phyloP scores from a whole-genome alignment of 345 rosid genomes.

The Theobroma cacao region DNA sequence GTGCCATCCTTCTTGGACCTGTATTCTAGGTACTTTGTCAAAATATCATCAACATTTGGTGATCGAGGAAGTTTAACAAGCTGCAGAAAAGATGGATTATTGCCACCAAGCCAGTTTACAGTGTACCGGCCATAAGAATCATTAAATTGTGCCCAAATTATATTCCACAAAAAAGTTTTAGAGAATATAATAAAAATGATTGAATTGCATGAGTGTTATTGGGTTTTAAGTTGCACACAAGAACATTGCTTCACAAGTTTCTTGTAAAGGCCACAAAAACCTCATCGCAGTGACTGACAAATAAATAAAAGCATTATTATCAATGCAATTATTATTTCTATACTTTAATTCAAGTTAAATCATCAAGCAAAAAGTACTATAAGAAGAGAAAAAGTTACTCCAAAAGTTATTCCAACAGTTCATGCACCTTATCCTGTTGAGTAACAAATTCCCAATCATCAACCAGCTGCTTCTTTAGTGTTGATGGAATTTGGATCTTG shows the following conservation, averaged over 20 bases:
- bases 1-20: slow-evolving; percentile 83
- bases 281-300: slow-evolving; percentile 1
- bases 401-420: slow-evolving; percentile 9
- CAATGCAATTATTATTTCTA: neutral
- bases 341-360: neutral
- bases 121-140: slow-evolving; percentile 4
- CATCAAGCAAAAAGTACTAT: neutral
- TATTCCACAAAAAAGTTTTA: neutral
- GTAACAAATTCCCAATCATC: slow-evolving; percentile 82
- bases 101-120: slow-evolving; percentile 11
- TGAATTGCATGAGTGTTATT: neutral
- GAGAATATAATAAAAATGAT: neutral
- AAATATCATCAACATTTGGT: slow-evolving; percentile 83
- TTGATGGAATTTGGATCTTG: slow-evolving; percentile 81
- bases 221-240: neutral
- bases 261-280: neutral
- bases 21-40: slow-evolving; percentile 79
- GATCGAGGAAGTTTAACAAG: slow-evolving; percentile 92
- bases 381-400: slow-evolving; percentile 4
- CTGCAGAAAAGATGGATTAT: slow-evolving; percentile 41
- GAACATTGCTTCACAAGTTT: neutral
- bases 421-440: slow-evolving; percentile 78
- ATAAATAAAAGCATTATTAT: neutral
- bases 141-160: neutral
- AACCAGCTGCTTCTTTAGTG: slow-evolving; percentile 77